Evolutionary conservation across 2,329 filamentous ascomycete species (phyloP).

Genomic region (Fusarium palustre): DNA sequence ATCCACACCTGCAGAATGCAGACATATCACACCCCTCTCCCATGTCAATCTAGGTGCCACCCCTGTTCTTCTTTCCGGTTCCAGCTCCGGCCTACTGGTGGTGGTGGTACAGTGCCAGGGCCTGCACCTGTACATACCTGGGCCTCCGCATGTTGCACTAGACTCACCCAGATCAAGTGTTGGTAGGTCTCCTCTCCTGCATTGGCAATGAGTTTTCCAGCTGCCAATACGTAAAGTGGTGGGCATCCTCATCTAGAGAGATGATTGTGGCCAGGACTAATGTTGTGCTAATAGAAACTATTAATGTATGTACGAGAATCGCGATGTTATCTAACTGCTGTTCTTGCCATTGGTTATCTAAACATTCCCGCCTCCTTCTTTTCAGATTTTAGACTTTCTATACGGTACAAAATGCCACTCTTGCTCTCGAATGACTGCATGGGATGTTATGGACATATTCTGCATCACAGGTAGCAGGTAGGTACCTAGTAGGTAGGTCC

Average conservation of each 20-base stretch:
- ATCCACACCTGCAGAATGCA: slow-evolving; percentile 19
- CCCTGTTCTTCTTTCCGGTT: slow-evolving; percentile 41
- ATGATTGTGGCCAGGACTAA: slow-evolving; percentile 6
- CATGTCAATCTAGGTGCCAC: slow-evolving; percentile 29
- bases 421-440: not conserved
- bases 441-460: not conserved
- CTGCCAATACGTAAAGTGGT: slow-evolving; percentile 34
- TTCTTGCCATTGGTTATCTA: not conserved
- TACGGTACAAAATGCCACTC: not conserved
- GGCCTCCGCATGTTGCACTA: not conserved
- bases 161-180: not conserved
- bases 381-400: not conserved
- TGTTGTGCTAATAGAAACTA: slow-evolving; percentile 14
- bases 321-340: not conserved
- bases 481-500: not conserved
- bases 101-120: slow-evolving; percentile 36
- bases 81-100: slow-evolving; percentile 42
- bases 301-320: slow-evolving; percentile 2
- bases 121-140: not conserved
- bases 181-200: slow-evolving; percentile 12
- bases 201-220: slow-evolving; percentile 14
- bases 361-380: not conserved
- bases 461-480: not conserved
- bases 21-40: slow-evolving; percentile 1
- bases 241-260: slow-evolving; percentile 23